Conservation (phyloP, 2,329 filamentous ascomycete genomes). For the Trichoderma asperellum region DNA sequence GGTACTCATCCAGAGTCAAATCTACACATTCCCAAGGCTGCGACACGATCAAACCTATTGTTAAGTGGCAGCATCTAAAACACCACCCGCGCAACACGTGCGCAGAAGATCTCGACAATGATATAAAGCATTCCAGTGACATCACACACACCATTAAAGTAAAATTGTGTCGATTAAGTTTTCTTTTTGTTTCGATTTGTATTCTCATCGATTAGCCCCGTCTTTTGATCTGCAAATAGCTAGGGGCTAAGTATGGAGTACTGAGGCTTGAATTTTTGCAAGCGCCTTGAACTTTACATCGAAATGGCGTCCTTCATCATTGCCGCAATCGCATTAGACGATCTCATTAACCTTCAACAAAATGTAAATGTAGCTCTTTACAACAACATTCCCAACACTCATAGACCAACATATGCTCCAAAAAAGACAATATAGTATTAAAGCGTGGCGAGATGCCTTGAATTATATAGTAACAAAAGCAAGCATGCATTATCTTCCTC, state of each 20-base stretch:
- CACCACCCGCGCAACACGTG: slow-evolving; percentile 7
- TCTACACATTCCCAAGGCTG: not conserved
- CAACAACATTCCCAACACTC: not conserved
- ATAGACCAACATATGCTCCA: not conserved
- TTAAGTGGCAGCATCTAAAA: not conserved
- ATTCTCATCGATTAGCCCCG: not conserved
- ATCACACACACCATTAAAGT: not conserved
- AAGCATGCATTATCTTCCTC: slow-evolving; percentile 2
- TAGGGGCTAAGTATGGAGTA: not conserved
- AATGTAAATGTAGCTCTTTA: not conserved
- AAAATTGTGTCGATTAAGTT: not conserved
- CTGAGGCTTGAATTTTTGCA: not conserved
- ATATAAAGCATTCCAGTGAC: not conserved
- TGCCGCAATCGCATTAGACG: not conserved
- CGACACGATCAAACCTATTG: not conserved
- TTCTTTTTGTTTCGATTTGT: not conserved
- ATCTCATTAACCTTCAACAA: not conserved
- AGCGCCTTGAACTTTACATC: not conserved
- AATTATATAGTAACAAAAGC: slow-evolving; percentile 2
- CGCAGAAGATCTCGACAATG: not conserved
- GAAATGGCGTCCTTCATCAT: not conserved
- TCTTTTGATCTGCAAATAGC: not conserved
- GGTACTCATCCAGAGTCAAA: not conserved
- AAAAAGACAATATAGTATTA: slow-evolving; percentile 5
- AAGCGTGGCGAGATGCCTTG: not conserved